Evolutionary conservation across 495 filamentous ascomycete species (phyloP), one percentile per base, ranked within the genome.

Genomic region (Letharia columbiana): DNA sequence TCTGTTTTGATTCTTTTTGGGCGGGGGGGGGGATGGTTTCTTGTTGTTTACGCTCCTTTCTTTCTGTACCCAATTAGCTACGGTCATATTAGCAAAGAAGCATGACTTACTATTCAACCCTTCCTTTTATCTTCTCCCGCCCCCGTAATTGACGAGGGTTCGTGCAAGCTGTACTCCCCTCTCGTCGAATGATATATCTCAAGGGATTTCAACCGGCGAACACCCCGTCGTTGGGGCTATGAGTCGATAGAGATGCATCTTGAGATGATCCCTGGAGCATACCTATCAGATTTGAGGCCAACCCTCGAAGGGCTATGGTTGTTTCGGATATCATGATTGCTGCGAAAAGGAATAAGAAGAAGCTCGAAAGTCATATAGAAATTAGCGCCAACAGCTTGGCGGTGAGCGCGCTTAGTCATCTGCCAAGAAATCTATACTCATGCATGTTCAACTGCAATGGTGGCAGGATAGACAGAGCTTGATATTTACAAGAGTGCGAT

Each of bases 211-310:
- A 89, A 78, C 80, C 79, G 62, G 74, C 72, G 68, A 74, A 73
- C 70, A 89, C 89, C 88, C 88, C 88, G 73, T 73, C 86, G 72
- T 86, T 90, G 89, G 89, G 90, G 87, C 83, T 88, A 84, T 86
- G 73, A 68, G 78, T 71, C 70, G 73, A 72, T 71, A 73, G 72
- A 71, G 71, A 76, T 67, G 74, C 80, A 78, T 80, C 70, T 66
- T 77, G 54, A 35, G 69, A 73, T 71, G 71, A 61, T 66, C 69
- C 68, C 62, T 20, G 33, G 59, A 23, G 52, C 47, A 67, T 7
- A 31, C 17, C 4, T 20, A 20, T 57, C 10, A 11, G 31, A 13
- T 18, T 23, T n/a, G 44, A 62, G 31, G 17, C 59, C 65, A 69
- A 64, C 65, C 67, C n/a, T 40, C 60, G 45, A 65, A 52, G 62